Evolutionary conservation across 371 early-diverging fungal genomes (phyloP).

Genomic region (Mucor indicus): DNA sequence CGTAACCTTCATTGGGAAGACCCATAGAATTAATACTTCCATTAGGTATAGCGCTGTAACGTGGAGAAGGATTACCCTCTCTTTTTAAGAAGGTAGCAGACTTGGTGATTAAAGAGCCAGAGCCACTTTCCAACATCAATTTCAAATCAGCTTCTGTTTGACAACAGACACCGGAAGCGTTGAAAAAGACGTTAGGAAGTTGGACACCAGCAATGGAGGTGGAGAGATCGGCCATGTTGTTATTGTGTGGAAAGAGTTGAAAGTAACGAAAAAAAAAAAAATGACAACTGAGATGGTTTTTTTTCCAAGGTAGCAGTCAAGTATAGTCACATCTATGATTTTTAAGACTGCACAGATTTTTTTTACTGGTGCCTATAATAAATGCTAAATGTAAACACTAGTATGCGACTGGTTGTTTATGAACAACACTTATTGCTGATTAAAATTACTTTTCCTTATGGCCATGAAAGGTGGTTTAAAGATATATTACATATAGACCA

Average conservation of each 20-base stretch:
- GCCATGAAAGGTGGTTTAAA: no score
- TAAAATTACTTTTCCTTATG: no score
- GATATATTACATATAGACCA: no score
- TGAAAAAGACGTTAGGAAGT: slow-evolving; percentile 46
- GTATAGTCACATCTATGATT: no score
- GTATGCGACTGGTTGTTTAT: no score
- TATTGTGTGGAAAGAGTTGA: background rate
- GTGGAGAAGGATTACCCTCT: slow-evolving; percentile 47
- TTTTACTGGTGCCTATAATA: no score
- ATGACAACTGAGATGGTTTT: background rate
- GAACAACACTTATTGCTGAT: no score
- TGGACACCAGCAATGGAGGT: slow-evolving; percentile 43
- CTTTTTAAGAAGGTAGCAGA: slow-evolving; percentile 42
- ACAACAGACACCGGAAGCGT: slow-evolving; percentile 50
- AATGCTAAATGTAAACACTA: no score
- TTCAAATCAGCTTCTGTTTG: slow-evolving; percentile 39
- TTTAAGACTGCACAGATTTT: no score
- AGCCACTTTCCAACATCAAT: slow-evolving; percentile 36
- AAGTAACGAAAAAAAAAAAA: background rate
- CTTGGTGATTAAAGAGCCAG: slow-evolving; percentile 50
- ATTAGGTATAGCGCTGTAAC: slow-evolving; percentile 34
- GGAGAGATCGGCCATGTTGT: slow-evolving; percentile 42
- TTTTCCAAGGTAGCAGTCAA: background rate
- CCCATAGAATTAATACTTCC: slow-evolving; percentile 53
- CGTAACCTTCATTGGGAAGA: slow-evolving; percentile 46